Conservation (phyloP, 371 early-diverging fungal species). For the Choanephora cucurbitarum region DNA sequence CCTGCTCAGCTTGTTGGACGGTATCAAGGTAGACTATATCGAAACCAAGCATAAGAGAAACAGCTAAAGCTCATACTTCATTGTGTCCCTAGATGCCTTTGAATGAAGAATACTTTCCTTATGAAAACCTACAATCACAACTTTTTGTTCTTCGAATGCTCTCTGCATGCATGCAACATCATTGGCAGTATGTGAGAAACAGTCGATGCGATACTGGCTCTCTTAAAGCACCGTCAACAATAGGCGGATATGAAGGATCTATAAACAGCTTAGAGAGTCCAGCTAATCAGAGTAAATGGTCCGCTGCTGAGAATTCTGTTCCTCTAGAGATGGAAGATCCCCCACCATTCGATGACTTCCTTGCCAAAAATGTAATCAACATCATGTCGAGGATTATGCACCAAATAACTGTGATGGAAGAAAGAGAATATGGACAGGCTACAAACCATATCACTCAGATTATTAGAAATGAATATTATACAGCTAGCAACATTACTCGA, state of each 20-base stretch:
- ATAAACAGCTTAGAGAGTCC: conserved; percentile 23
- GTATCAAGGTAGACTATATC: conserved; percentile 53
- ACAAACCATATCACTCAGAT: conserved; percentile 52
- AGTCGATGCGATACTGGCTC: conserved; percentile 31
- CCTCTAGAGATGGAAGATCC: conserved; percentile 62
- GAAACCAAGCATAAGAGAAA: neutral
- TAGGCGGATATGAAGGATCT: conserved; percentile 25
- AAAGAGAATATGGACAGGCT: conserved; percentile 36
- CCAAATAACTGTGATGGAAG: conserved; percentile 48
- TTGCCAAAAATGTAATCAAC: conserved; percentile 67
- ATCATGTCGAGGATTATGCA: conserved; percentile 70
- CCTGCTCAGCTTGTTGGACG: conserved; percentile 58
- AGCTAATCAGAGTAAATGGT: conserved; percentile 30
- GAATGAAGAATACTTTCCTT: conserved; percentile 58
- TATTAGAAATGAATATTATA: conserved; percentile 49
- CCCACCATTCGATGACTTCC: conserved; percentile 72
- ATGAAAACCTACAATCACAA: conserved; percentile 72
- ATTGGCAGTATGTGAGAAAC: conserved; percentile 67
- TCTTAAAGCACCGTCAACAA: conserved; percentile 21
- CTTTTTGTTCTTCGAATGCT: conserved; percentile 71
- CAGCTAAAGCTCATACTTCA: neutral
- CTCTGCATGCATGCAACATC: conserved; percentile 72
- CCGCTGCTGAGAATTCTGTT: conserved; percentile 19
- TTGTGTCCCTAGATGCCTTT: conserved; percentile 27
- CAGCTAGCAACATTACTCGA: conserved; percentile 28